Evolutionary conservation across 331 rosid genomes (phyloP).

Genomic region (Rosa hybrid): DNA sequence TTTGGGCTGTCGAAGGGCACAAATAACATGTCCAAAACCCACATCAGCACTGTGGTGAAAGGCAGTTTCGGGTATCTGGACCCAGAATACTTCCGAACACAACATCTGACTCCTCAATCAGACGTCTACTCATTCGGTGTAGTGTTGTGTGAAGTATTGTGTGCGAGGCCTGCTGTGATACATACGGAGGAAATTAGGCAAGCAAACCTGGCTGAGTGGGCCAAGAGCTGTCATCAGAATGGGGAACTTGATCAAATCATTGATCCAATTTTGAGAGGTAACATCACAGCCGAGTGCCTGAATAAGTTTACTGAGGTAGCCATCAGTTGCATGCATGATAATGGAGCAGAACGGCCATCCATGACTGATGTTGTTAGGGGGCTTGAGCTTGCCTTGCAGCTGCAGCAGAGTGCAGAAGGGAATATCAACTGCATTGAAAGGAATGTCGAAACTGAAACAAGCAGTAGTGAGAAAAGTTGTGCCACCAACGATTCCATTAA

Average conservation of each 20-base stretch:
- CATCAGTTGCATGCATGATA: constrained; percentile 18
- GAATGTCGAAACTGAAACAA: not conserved
- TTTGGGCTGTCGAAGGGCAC: constrained; percentile 19
- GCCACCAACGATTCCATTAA: not conserved
- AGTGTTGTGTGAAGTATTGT: constrained; percentile 21
- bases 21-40: not conserved
- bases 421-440: not conserved
- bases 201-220: not conserved
- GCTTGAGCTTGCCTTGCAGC: constrained; percentile 17
- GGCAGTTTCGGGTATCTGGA: constrained; percentile 29
- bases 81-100: constrained; percentile 14
- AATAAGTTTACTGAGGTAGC: constrained; percentile 25
- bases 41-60: constrained; percentile 20
- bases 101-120: constrained; percentile 12
- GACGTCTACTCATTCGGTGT: constrained; percentile 27
- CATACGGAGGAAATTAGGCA: not conserved
- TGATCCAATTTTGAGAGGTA: constrained; percentile 25
- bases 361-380: constrained; percentile 31
- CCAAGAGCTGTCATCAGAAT: not conserved
- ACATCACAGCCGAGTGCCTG: constrained; percentile 28
- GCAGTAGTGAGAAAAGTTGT: not conserved
- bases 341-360: constrained; percentile 13
- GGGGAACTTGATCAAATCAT: constrained; percentile 21
- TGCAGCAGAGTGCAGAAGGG: constrained; percentile 26
- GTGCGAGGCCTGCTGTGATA: constrained; percentile 5